Evolutionary conservation across 139 green algal species (phyloP), one percentile per base, ranked within the genome.

Genomic region (Microglena sp.): DNA sequence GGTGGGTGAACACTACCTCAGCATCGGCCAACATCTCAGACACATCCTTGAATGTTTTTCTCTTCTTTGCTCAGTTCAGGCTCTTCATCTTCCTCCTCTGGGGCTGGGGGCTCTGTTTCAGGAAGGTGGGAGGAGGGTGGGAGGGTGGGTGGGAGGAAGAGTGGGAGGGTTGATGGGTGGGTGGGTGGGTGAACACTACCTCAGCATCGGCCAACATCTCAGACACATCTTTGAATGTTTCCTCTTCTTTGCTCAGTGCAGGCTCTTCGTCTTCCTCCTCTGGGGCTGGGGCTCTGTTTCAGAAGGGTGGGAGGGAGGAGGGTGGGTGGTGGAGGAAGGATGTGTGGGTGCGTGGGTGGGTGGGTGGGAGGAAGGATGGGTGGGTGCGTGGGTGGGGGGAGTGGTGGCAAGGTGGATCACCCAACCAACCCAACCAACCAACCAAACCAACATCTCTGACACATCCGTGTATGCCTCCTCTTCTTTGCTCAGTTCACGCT

Each of bases 171-270:
- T n/a, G n/a, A n/a, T n/a, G n/a, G n/a, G n/a, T n/a, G n/a, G n/a
- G n/a, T n/a, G n/a, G n/a, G n/a, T n/a, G n/a, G n/a, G n/a, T 6
- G 35, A 15, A 36, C 8, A 11, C 8, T 4, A 21, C 36, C 43
- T 60, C 35, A 7, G 35, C 33, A 31, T 62, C 22, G 8, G 55
- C 62, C 2, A 33, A 26, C 32, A 28, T 45, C 3, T 34, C 26
- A 1, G 24, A 3, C 29, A 50, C 63, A 18, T 31, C 33, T 2
- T 29, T 26, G 34, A 55, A 33, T 44, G 55, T 30, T 35, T 69
- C 60, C 55, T 79, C 61, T 58, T 74, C 62, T 21, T 55, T 65
- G 45, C 31, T 58, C 34, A 74, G 40, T 34, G 71, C 62, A 30
- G 18, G 44, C 54, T 78, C 61, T 33, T 60, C 60, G 4, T 18